Evolutionary conservation across 2,329 filamentous ascomycete genomes (phyloP).

Genomic region (Acrodontium crateriforme): DNA sequence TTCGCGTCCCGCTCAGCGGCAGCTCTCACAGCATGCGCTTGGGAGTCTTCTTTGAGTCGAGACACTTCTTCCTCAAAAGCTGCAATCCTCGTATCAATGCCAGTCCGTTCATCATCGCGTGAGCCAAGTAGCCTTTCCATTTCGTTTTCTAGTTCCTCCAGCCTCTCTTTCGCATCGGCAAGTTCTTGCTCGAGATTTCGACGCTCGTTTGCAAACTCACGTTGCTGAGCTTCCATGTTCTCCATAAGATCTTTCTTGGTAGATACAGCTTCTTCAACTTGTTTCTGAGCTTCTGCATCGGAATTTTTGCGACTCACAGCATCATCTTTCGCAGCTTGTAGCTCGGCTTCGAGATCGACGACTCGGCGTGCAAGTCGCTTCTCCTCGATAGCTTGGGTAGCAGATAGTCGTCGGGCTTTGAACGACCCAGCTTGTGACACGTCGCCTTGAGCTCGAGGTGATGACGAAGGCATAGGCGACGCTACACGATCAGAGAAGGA

Average conservation of each 20-base stretch:
- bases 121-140: slow-evolving; percentile 73
- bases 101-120: slow-evolving; percentile 65
- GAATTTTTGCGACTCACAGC: slow-evolving; percentile 38
- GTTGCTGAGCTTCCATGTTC: slow-evolving; percentile 85
- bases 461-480: slow-evolving; percentile 4
- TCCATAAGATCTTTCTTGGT: slow-evolving; percentile 89
- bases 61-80: slow-evolving; percentile 59
- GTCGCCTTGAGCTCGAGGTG: slow-evolving; percentile 12
- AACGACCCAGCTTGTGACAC: slow-evolving; percentile 11
- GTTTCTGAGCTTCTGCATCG: slow-evolving; percentile 49
- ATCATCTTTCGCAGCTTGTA: slow-evolving; percentile 63
- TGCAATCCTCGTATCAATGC: slow-evolving; percentile 54
- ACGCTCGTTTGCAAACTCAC: slow-evolving; percentile 74
- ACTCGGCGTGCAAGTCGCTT: slow-evolving; percentile 48
- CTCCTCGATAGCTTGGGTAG: slow-evolving; percentile 47
- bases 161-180: slow-evolving; percentile 55
- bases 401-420: slow-evolving; percentile 40
- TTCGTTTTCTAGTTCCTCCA: slow-evolving; percentile 87
- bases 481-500: slow-evolving; percentile 8
- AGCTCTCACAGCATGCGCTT: slow-evolving; percentile 51
- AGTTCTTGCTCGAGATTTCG: slow-evolving; percentile 72
- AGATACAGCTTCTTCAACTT: slow-evolving; percentile 73
- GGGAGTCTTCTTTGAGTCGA: slow-evolving; percentile 36
- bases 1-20: slow-evolving; percentile 47
- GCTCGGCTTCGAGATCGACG: slow-evolving; percentile 60